Conservation (phyloP, 305 asterid species). For the Fraxinus baroniana region DNA sequence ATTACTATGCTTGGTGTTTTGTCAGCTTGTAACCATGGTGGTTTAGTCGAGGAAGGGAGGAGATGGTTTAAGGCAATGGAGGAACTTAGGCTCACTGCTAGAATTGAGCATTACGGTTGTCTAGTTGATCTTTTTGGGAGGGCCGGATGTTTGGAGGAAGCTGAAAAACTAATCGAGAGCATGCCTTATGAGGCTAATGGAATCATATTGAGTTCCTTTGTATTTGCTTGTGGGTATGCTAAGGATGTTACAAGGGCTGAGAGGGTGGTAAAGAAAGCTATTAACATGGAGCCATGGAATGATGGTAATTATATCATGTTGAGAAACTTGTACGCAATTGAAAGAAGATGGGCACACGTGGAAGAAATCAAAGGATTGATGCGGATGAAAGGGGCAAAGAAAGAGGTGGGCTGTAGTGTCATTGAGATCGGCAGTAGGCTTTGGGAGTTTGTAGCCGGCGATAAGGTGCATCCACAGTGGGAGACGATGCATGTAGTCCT, state of each 20-base stretch:
- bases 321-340: conserved; percentile 86
- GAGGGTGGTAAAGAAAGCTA: conserved; percentile 57
- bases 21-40: conserved; percentile 92
- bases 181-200: conserved; percentile 90
- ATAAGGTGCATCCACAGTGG: conserved; percentile 42
- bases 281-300: conserved; percentile 65
- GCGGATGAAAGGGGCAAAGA: conserved; percentile 72
- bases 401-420: conserved; percentile 72
- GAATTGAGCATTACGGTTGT: conserved; percentile 83
- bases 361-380: conserved; percentile 63
- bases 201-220: conserved; percentile 68
- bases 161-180: conserved; percentile 58
- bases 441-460: conserved; percentile 70
- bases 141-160: conserved; percentile 77
- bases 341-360: conserved; percentile 86
- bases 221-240: conserved; percentile 75
- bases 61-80: conserved; percentile 65
- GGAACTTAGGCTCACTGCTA: conserved; percentile 51
- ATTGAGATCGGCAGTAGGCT: conserved; percentile 58
- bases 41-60: conserved; percentile 85
- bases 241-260: conserved; percentile 74
- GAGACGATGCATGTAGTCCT: conserved; percentile 40
- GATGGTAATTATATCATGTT: conserved; percentile 80
- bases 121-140: conserved; percentile 77
- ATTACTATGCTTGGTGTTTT: conserved; percentile 79